Base-by-base conservation (phyloP, 2,329 filamentous ascomycete genomes). In the Penicillium olsonii region DNA sequence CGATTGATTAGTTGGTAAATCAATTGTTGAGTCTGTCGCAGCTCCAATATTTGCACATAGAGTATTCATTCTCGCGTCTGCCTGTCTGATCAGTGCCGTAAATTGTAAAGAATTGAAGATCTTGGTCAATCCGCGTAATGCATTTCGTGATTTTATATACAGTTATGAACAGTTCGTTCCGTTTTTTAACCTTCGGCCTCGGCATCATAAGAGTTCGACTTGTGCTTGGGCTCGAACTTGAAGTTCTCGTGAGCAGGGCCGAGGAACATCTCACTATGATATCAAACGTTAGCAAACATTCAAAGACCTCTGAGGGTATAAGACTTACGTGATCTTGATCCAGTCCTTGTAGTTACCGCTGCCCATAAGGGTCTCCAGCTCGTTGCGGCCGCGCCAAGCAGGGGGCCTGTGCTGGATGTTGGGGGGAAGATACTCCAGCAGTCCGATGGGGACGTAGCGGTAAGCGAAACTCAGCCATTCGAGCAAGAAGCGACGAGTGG, bases 151-250 rank as follows among this genome's bases (percentile, higher is more conserved):
- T 50, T 49, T 22, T 50, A 50, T 45, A n/a, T 50, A 45, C 47
- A 50, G 7, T 45, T 45, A 26, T 40, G 33, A 17, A 24, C 14
- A 12, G 3, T 38, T 42, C 17, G 22, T 45, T 35, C 35, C 34
- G 11, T 18, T 18, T 10, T 37, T 52, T 53, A 67, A 27, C 66
- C 87, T 70, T 91, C 90, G 41, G 88, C 84, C 45, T 64, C 88
- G 8, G 22, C 22, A 67, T 96, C 88, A 67, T 96, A 96, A 45
- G 86, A 83, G 68, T 95, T 95, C 39, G 90, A 94, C 78, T 96
- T 97, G 78, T 99, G 94, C 79, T 99, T 99, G 3, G 94, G 94
- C 74, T 92, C 85, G 74, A 97, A 99, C 59, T 87, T 86, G 80
- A 97, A 99, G 62, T 89, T 87, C 33, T 88, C 85, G 60, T 95